Evolutionary conservation across 2,329 filamentous ascomycete genomes (phyloP), one percentile per base, ranked within the genome.

Genomic region (Alternaria angustiovoidea): DNA sequence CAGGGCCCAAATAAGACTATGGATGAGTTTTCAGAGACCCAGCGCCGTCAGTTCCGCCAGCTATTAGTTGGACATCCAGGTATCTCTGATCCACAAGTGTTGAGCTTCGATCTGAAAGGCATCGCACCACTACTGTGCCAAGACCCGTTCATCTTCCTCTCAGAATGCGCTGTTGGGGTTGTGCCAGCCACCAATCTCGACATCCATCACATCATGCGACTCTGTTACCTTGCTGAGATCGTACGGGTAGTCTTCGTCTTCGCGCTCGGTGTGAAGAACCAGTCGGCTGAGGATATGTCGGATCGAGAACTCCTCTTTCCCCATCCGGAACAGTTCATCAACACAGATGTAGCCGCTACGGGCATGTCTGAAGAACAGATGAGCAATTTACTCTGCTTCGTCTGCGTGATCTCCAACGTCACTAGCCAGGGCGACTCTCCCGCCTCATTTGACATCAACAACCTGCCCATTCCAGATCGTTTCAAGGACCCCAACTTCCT

Each of bases 191-290:
- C 93, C 28, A 83, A 86, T 41, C 85, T 92, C 39, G 91, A 96
- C 56, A 87, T 96, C 42, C 86, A 89, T 41, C 91, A 97, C 76
- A 78, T 98, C 52, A 80, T 98, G 51, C 89, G 91, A 38, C 82
- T 98, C 46, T 97, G 93, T 80, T 97, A 96, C 74, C 85, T 96
- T 56, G 92, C 92, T 3, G 95, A 99, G 79, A 88, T 99, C 58
- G 88, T 96, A 61, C 96, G 96, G 79, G 89, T 93, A 6, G 85
- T 93, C 16, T 74, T 88, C 14, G 83, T 85, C 7, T 87, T 86
- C 71, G 78, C 67, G 9, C 54, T 59, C 34, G 65, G 58, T 20
- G 58, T 48, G 8, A 62, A 56, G 20, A 62, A 58, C 6, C 59
- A 59, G 30, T 51, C 59, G 22, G 49, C 39, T 7, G 53, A 57